phyloP scores from a whole-genome alignment of 2,329 filamentous ascomycete species.

The Huntiella omanensis region DNA sequence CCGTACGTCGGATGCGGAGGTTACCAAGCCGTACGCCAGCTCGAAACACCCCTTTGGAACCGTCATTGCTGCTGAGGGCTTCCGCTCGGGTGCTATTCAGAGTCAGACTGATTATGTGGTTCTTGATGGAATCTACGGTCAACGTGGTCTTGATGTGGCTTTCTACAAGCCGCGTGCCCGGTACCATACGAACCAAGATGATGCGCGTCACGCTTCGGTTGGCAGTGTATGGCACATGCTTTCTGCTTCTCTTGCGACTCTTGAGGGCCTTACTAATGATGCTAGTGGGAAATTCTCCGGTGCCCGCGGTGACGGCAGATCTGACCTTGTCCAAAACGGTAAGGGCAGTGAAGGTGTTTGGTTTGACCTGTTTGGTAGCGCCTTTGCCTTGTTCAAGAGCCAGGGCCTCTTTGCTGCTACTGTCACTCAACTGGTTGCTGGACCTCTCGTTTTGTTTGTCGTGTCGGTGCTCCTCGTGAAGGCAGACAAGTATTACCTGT shows the following conservation, averaged over 20 bases:
- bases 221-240: slow-evolving; percentile 85
- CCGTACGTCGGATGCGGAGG: slow-evolving; percentile 69
- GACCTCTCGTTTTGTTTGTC: slow-evolving; percentile 53
- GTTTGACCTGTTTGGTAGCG: slow-evolving; percentile 78
- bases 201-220: slow-evolving; percentile 56
- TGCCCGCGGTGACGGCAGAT: slow-evolving; percentile 31
- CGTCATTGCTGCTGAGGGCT: slow-evolving; percentile 67
- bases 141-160: slow-evolving; percentile 78
- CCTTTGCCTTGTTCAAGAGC: slow-evolving; percentile 61
- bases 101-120: slow-evolving; percentile 84
- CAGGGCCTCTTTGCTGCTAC: slow-evolving; percentile 78
- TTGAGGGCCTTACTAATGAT: slow-evolving; percentile 50
- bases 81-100: slow-evolving; percentile 56
- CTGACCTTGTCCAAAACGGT: slow-evolving; percentile 46
- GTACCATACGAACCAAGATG: slow-evolving; percentile 86
- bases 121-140: slow-evolving; percentile 56
- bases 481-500: slow-evolving; percentile 74
- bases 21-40: slow-evolving; percentile 58
- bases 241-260: slow-evolving; percentile 59
- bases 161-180: slow-evolving; percentile 73
- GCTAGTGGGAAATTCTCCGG: slow-evolving; percentile 48
- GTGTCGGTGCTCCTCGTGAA: slow-evolving; percentile 50
- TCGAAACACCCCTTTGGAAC: slow-evolving; percentile 64
- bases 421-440: slow-evolving; percentile 61
- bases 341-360: slow-evolving; percentile 57